Percentiles rank a stretch among this genome's conserved stretches.
phyloP scores from a whole-genome alignment of 2,329 filamentous ascomycete species.

The Phialophora chinensis region DNA sequence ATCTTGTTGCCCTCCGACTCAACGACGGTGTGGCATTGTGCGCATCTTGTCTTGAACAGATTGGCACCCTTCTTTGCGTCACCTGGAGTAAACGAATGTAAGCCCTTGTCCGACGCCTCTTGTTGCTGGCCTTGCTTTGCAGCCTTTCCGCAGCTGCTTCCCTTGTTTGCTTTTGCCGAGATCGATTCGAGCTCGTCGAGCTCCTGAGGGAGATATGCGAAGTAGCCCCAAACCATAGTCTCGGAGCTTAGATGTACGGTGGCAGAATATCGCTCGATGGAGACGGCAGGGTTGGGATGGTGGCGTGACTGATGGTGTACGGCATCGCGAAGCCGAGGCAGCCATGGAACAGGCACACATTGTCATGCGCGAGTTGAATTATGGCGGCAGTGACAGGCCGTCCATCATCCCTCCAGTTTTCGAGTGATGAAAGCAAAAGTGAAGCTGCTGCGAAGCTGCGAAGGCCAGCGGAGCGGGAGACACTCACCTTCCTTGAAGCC shows the following conservation, averaged over 20 bases:
- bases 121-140: neutral
- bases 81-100: conserved; percentile 60
- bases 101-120: conserved; percentile 26
- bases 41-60: conserved; percentile 99
- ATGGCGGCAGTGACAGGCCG: neutral
- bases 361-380: neutral
- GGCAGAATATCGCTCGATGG: neutral
- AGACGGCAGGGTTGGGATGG: neutral
- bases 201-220: conserved; percentile 20
- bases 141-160: conserved; percentile 28
- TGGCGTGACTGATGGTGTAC: conserved; percentile 1
- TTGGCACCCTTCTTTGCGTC: conserved; percentile 95
- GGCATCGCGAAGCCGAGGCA: neutral
- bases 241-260: neutral
- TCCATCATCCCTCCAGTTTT: neutral
- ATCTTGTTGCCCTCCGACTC: conserved; percentile 94
- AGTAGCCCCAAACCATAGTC: conserved; percentile 16
- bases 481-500: conserved; percentile 38
- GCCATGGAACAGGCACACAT: neutral
- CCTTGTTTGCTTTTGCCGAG: conserved; percentile 5
- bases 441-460: conserved; percentile 38
- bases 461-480: conserved; percentile 6
- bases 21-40: conserved; percentile 97
- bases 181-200: conserved; percentile 23
- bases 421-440: conserved; percentile 10